These are phyloP conservation scores for Boehmeria nivea DNA, from an alignment of 306 rosid species.

Conservation along the genomic window DNA sequence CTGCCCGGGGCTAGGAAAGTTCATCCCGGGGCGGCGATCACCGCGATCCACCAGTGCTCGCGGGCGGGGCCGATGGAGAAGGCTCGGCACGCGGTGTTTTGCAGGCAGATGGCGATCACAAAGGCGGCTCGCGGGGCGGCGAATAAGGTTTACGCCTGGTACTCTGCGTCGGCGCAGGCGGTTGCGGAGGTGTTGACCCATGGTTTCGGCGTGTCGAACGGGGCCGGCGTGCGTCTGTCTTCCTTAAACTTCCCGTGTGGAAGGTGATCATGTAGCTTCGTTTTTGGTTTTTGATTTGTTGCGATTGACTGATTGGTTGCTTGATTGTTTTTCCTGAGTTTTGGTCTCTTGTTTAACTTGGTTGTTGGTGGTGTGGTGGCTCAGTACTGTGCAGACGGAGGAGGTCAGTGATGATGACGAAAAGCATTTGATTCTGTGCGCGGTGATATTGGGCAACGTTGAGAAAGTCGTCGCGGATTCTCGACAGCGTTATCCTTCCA, in stretches of 20 bases:
- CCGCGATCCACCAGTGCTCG: conserved; percentile 38
- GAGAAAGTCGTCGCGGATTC: conserved; percentile 46
- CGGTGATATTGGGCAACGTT: conserved; percentile 49
- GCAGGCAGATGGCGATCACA: conserved; percentile 30
- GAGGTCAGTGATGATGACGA: conserved; percentile 35
- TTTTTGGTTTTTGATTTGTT: neutral
- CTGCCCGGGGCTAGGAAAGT: conserved; percentile 22
- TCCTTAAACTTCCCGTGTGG: conserved; percentile 31
- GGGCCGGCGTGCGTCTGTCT: conserved; percentile 39
- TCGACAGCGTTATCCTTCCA: conserved; percentile 38
- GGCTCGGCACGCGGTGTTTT: conserved; percentile 33
- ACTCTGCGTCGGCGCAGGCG: conserved; percentile 28
- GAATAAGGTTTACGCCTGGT: conserved; percentile 55
- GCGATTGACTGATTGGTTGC: too few species aligned
- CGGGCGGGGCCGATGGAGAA: conserved; percentile 26
- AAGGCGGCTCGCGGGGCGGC: conserved; percentile 37
- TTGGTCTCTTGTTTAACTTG: neutral
- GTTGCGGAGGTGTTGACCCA: conserved; percentile 31
- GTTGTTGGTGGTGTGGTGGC: neutral
- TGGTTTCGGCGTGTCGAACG: conserved; percentile 41
- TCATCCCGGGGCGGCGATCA: conserved; percentile 25
- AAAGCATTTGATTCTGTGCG: conserved; percentile 52
- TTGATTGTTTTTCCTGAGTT: neutral
- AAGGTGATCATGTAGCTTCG: conserved; percentile 28
- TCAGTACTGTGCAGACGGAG: conserved; percentile 39